Evolutionary conservation across 2,329 filamentous ascomycete species (phyloP).

Genomic region (Cladosporium sp.): DNA sequence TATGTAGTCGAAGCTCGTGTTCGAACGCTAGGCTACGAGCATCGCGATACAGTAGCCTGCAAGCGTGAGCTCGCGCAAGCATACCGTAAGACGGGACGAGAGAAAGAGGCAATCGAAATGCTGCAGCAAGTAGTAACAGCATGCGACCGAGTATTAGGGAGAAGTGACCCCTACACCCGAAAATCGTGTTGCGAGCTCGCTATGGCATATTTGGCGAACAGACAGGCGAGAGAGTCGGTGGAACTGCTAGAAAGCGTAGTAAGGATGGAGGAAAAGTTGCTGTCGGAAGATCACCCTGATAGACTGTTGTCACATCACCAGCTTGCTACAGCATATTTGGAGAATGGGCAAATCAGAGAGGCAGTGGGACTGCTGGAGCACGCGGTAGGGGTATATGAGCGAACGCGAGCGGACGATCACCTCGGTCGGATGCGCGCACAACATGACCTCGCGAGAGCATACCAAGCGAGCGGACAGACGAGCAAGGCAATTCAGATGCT

Average conservation of each 20-base stretch:
- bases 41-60: too few relatives aligned
- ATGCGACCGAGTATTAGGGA: background rate
- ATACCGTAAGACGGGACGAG: background rate
- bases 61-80: too few relatives aligned
- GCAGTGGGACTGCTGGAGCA: background rate
- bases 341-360: background rate
- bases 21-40: too few relatives aligned
- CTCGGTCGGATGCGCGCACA: background rate
- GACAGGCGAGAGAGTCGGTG: background rate
- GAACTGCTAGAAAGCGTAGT: too few relatives aligned
- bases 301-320: background rate
- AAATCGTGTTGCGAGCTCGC: constrained; percentile 14
- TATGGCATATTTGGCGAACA: constrained; percentile 19
- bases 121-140: too few relatives aligned
- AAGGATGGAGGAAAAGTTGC: background rate
- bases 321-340: constrained; percentile 23
- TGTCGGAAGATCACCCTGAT: background rate
- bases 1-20: too few relatives aligned
- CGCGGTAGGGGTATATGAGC: background rate
- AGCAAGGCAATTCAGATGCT: background rate
- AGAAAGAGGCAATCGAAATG: too few relatives aligned
- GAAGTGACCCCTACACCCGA: too few relatives aligned
- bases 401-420: background rate
- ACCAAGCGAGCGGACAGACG: too few relatives aligned
- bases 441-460: background rate